These are phyloP conservation scores for Drechslerella stenobrocha DNA, from an alignment of 2,329 filamentous ascomycete species.

Conservation along the genomic window DNA sequence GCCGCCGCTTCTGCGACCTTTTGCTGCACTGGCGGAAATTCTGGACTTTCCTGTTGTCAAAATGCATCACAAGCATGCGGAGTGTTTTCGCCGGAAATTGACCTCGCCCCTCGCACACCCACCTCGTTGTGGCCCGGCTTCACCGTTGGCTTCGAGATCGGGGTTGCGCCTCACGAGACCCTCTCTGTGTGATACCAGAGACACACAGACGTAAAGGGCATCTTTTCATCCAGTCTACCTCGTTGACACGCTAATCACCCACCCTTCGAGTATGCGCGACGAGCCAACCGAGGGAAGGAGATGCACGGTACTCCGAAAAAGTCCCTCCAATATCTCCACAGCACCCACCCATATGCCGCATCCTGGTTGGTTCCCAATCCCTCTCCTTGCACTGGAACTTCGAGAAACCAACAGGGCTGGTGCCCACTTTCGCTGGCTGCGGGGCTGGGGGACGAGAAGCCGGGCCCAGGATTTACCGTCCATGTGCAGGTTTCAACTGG, in stretches of 20 bases:
- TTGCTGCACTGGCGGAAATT: slow-evolving; percentile 20
- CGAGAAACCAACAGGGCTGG: slow-evolving; percentile 49
- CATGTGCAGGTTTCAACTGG: slow-evolving; percentile 49
- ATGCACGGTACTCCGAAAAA: slow-evolving; percentile 49
- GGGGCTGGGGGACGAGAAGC: slow-evolving; percentile 49
- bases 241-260: slow-evolving; percentile 34
- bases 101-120: slow-evolving; percentile 45
- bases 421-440: slow-evolving; percentile 48
- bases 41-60: slow-evolving; percentile 25
- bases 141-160: slow-evolving; percentile 23
- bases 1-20: slow-evolving; percentile 37
- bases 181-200: slow-evolving; percentile 22
- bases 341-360: slow-evolving; percentile 45
- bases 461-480: slow-evolving; percentile 48
- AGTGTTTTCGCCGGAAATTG: slow-evolving; percentile 49
- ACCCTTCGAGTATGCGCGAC: slow-evolving; percentile 45
- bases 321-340: slow-evolving; percentile 46
- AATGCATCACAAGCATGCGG: slow-evolving; percentile 49
- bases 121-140: slow-evolving; percentile 8
- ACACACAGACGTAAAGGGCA: slow-evolving; percentile 12
- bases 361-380: slow-evolving; percentile 41
- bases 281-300: slow-evolving; percentile 48
- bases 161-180: slow-evolving; percentile 48
- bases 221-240: slow-evolving; percentile 35
- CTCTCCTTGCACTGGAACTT: slow-evolving; percentile 48